Conservation (phyloP, 164 flowering plant genomes). For the Paratinospora sagittata region DNA sequence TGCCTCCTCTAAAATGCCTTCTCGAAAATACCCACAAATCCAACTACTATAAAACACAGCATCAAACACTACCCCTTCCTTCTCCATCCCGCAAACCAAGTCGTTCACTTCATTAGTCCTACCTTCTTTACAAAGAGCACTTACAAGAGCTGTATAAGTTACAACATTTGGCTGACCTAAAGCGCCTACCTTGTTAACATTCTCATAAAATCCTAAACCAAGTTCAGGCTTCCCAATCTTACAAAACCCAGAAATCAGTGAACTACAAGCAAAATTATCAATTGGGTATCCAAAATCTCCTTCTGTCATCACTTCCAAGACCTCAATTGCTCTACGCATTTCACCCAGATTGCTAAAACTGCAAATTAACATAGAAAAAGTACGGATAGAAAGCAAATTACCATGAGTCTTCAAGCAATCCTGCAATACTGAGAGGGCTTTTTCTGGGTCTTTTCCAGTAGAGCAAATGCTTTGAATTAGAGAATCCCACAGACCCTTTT, state of each 20-base stretch:
- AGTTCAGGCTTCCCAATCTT: conserved; percentile 53
- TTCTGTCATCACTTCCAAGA: conserved; percentile 48
- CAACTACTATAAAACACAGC: conserved; percentile 65
- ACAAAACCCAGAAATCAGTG: conserved; percentile 61
- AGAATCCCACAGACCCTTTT: conserved; percentile 39
- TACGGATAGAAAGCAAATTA: conserved; percentile 38
- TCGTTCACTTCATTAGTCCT: conserved; percentile 42
- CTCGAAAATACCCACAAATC: conserved; percentile 53
- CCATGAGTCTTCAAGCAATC: conserved; percentile 35
- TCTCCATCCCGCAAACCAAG: conserved; percentile 49
- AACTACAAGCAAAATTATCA: conserved; percentile 56
- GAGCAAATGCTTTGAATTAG: conserved; percentile 42
- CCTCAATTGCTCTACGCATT: conserved; percentile 54
- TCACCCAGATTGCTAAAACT: conserved; percentile 38
- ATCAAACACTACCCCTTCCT: conserved; percentile 51
- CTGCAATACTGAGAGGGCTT: conserved; percentile 34
- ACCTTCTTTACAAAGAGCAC: conserved; percentile 50
- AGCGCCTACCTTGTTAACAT: conserved; percentile 32
- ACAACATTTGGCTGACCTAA: conserved; percentile 41
- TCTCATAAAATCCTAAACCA: conserved; percentile 53
- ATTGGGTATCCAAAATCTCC: conserved; percentile 39
- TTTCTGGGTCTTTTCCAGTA: conserved; percentile 41
- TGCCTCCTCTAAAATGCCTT: conserved; percentile 43
- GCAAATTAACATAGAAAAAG: conserved; percentile 43
- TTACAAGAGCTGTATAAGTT: conserved; percentile 51